Conservation (phyloP, 140 eudicot genomes). For the Anethum foeniculum region DNA sequence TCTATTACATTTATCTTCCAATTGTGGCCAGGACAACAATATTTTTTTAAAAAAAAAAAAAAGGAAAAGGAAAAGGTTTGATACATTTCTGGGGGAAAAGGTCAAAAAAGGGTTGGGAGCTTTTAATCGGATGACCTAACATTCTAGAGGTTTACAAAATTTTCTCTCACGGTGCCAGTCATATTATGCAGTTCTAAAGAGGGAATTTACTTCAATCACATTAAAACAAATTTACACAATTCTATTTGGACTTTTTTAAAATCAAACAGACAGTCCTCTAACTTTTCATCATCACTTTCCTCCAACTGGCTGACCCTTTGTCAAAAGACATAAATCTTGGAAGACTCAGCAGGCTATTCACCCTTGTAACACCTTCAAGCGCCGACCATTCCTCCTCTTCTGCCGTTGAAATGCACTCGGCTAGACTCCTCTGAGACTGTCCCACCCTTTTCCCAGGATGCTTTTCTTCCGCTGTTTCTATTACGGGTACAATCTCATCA, state of each 20-base stretch:
- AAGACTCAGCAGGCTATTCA: slow-evolving; percentile 70
- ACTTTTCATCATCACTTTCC: slow-evolving; percentile 32
- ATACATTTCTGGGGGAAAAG: background rate
- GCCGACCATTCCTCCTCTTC: slow-evolving; percentile 95
- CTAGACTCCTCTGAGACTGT: slow-evolving; percentile 61
- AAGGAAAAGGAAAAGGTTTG: background rate
- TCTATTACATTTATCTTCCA: too few relatives aligned
- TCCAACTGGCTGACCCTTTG: slow-evolving; percentile 53
- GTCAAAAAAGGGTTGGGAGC: background rate
- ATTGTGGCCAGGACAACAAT: too few relatives aligned
- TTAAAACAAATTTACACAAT: slow-evolving; percentile 4
- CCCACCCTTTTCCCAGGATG: slow-evolving; percentile 34
- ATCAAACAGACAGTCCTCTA: background rate
- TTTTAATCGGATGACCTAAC: background rate
- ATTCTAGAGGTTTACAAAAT: background rate
- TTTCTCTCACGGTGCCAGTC: background rate
- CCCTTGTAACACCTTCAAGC: slow-evolving; percentile 78
- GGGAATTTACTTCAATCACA: background rate
- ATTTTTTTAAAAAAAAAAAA: too few relatives aligned
- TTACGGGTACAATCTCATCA: slow-evolving; percentile 59
- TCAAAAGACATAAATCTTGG: slow-evolving; percentile 64
- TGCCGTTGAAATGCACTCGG: slow-evolving; percentile 65
- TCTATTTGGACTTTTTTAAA: background rate
- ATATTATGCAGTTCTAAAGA: background rate
- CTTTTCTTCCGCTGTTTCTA: slow-evolving; percentile 33